These are phyloP conservation scores for Pestalotiopsis sp. DNA, from an alignment of 2,329 filamentous ascomycete species.

Conservation along the genomic window DNA sequence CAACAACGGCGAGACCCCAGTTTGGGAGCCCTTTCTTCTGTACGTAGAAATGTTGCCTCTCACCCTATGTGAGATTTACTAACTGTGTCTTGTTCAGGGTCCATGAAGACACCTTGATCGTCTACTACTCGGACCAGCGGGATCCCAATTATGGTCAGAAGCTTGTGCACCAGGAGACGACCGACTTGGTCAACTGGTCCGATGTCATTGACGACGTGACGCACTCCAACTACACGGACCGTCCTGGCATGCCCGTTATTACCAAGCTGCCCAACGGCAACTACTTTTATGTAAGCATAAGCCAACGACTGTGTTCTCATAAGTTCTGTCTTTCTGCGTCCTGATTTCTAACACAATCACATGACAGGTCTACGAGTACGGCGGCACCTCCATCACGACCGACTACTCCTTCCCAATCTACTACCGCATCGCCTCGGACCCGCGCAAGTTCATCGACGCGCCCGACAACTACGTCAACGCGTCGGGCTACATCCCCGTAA, in stretches of 20 bases:
- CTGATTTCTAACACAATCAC: neutral
- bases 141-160: constrained; percentile 69
- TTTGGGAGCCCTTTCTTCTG: constrained; percentile 73
- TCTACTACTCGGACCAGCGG: constrained; percentile 74
- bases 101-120: constrained; percentile 60
- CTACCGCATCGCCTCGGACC: constrained; percentile 32
- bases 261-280: constrained; percentile 58
- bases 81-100: constrained; percentile 24
- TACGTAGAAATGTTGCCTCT: neutral
- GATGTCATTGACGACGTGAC: constrained; percentile 62
- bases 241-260: constrained; percentile 46
- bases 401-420: constrained; percentile 29
- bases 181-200: constrained; percentile 62
- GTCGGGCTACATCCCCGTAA: constrained; percentile 26
- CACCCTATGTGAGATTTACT: neutral
- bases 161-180: constrained; percentile 63
- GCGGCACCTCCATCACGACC: constrained; percentile 26
- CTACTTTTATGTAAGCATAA: constrained; percentile 54
- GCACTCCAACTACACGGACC: constrained; percentile 41
- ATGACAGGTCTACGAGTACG: constrained; percentile 30
- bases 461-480: constrained; percentile 22
- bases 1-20: constrained; percentile 51
- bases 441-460: constrained; percentile 26
- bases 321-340: too few relatives aligned
- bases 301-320: neutral